Percentiles rank a stretch among this genome's conserved stretches.
phyloP scores from a whole-genome alignment of 2,329 filamentous ascomycete genomes.

The Xylariaceae sp. region DNA sequence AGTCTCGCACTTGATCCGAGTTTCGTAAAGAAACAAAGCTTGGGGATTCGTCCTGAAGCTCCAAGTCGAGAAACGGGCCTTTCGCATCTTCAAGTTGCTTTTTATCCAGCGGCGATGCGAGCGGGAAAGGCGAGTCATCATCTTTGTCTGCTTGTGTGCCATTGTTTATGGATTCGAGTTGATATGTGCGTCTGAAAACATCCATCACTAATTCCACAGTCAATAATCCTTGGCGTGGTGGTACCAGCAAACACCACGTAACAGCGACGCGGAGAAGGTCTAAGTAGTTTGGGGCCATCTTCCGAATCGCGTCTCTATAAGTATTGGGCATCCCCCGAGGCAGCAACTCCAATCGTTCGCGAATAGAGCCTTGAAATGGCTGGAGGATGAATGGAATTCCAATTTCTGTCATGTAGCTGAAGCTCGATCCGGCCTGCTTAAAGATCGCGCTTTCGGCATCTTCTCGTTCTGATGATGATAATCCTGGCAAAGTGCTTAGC shows the following conservation, averaged over 20 bases:
- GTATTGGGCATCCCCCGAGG: not conserved
- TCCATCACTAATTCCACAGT: not conserved
- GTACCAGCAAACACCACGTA: not conserved
- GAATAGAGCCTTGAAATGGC: not conserved
- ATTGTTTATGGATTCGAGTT: not conserved
- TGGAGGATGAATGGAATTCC: not conserved
- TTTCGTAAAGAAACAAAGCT: not conserved
- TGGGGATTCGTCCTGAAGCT: not conserved
- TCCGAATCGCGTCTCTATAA: not conserved
- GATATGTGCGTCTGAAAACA: conserved; percentile 1
- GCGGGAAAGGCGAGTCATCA: not conserved
- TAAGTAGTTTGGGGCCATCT: not conserved
- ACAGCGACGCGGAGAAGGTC: not conserved
- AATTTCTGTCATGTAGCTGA: not conserved
- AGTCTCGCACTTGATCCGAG: not conserved
- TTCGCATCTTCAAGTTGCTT: not conserved
- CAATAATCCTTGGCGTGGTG: not conserved
- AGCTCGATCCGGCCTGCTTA: not conserved
- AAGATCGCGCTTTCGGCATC: not conserved
- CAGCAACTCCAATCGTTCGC: not conserved
- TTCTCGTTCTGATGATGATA: not conserved
- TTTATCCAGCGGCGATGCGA: not conserved
- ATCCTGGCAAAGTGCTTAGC: not conserved
- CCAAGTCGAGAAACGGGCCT: not conserved
- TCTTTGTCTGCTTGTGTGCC: not conserved